Evolutionary conservation across 2,329 filamentous ascomycete species (phyloP).

Genomic region (Exophiala lecanii-corni): DNA sequence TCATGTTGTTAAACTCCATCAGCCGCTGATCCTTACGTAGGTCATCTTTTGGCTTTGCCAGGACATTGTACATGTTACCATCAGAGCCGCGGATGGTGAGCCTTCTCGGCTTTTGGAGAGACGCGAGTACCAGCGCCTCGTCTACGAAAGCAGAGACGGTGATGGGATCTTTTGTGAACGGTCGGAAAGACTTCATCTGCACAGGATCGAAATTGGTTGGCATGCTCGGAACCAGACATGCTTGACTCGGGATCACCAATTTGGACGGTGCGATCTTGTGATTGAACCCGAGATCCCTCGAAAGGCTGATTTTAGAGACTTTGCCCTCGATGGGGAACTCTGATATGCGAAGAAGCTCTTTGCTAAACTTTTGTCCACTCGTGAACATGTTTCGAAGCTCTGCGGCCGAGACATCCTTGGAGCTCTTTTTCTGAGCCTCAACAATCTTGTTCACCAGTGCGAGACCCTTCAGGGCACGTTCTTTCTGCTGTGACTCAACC

Average conservation of each 20-base stretch:
- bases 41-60: slow-evolving; percentile 98
- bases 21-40: slow-evolving; percentile 94
- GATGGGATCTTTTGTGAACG: slow-evolving; percentile 81
- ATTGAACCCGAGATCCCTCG: slow-evolving; percentile 74
- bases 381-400: slow-evolving; percentile 70
- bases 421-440: slow-evolving; percentile 42
- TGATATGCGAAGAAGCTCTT: slow-evolving; percentile 75
- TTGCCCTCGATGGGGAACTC: slow-evolving; percentile 71
- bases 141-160: slow-evolving; percentile 77
- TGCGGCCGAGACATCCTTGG: slow-evolving; percentile 34
- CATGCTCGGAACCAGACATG: slow-evolving; percentile 74
- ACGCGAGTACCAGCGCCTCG: slow-evolving; percentile 83
- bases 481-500: slow-evolving; percentile 70
- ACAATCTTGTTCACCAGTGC: slow-evolving; percentile 39
- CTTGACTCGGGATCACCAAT: slow-evolving; percentile 84
- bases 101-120: slow-evolving; percentile 85
- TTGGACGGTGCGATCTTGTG: slow-evolving; percentile 75
- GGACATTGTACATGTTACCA: slow-evolving; percentile 78
- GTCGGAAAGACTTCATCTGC: slow-evolving; percentile 66
- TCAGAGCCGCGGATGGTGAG: slow-evolving; percentile 85
- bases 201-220: slow-evolving; percentile 67
- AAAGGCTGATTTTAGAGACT: slow-evolving; percentile 68
- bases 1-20: slow-evolving; percentile 99
- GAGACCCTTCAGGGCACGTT: slow-evolving; percentile 56
- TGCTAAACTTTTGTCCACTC: slow-evolving; percentile 75